phyloP scores from a whole-genome alignment of 2,329 filamentous ascomycete species.

The Venturia aucupariae region DNA sequence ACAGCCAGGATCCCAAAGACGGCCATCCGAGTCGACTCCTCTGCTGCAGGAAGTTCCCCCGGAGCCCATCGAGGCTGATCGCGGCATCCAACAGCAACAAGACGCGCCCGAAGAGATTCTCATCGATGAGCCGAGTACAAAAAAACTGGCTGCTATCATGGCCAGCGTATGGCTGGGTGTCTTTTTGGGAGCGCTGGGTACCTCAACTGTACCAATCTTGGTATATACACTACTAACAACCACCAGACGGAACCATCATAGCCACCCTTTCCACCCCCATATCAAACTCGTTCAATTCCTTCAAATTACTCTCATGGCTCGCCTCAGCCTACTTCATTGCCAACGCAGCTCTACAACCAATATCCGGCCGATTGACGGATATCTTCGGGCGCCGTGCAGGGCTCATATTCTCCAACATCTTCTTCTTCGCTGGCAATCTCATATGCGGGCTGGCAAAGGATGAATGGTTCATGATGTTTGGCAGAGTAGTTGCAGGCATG shows the following conservation, averaged over 20 bases:
- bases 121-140: constrained; percentile 35
- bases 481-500: constrained; percentile 53
- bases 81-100: constrained; percentile 9
- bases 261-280: constrained; percentile 80
- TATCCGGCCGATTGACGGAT: constrained; percentile 70
- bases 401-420: constrained; percentile 53
- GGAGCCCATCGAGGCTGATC: constrained; percentile 13
- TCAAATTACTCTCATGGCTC: constrained; percentile 71
- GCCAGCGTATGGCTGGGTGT: constrained; percentile 43
- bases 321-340: constrained; percentile 65
- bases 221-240: constrained; percentile 11
- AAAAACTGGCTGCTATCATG: constrained; percentile 40
- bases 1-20: background rate
- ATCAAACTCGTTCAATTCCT: constrained; percentile 70
- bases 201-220: background rate
- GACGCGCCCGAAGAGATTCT: constrained; percentile 2
- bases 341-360: constrained; percentile 63
- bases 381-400: constrained; percentile 61
- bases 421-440: constrained; percentile 58
- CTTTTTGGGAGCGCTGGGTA: constrained; percentile 48
- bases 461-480: constrained; percentile 57
- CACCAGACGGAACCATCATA: constrained; percentile 65
- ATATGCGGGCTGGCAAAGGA: constrained; percentile 53
- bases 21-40: constrained; percentile 3
- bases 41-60: constrained; percentile 8